Percentiles rank a stretch among this genome's conserved stretches.
Evolutionary conservation across 768 basidiomycete species (phyloP).

Genomic region (Coprinopsis strossmayeri): DNA sequence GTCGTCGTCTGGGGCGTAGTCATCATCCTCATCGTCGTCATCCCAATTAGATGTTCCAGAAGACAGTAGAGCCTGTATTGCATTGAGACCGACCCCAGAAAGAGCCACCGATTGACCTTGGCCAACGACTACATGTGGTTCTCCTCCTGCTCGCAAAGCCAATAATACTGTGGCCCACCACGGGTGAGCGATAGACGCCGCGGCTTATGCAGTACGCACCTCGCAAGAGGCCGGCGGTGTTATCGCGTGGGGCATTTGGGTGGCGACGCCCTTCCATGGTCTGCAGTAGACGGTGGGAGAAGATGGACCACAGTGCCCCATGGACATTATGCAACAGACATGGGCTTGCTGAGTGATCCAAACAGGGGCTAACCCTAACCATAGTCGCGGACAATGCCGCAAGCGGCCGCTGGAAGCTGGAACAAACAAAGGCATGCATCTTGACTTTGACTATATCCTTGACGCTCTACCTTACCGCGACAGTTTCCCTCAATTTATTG

Average conservation of each 20-base stretch:
- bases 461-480: not conserved
- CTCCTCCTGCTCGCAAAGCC: not conserved
- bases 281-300: too few relatives aligned
- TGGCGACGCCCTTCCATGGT: too few relatives aligned
- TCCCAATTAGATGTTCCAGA: not conserved
- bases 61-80: not conserved
- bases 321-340: too few relatives aligned
- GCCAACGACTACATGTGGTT: too few relatives aligned
- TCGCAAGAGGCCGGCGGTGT: not conserved
- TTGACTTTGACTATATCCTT: not conserved
- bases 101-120: too few relatives aligned
- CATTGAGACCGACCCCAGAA: not conserved
- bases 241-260: not conserved
- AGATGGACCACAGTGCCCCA: too few relatives aligned
- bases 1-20: conserved; percentile 26
- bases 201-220: not conserved
- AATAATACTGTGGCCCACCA: not conserved
- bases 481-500: not conserved
- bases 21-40: conserved; percentile 26
- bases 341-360: conserved; percentile 11
- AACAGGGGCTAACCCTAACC: conserved; percentile 5
- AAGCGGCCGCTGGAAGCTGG: not conserved
- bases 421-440: conserved; percentile 2
- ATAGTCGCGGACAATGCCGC: not conserved
- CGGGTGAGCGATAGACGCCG: too few relatives aligned